Evolutionary conservation across 768 basidiomycete species (phyloP).

Genomic region (Suillus spraguei): DNA sequence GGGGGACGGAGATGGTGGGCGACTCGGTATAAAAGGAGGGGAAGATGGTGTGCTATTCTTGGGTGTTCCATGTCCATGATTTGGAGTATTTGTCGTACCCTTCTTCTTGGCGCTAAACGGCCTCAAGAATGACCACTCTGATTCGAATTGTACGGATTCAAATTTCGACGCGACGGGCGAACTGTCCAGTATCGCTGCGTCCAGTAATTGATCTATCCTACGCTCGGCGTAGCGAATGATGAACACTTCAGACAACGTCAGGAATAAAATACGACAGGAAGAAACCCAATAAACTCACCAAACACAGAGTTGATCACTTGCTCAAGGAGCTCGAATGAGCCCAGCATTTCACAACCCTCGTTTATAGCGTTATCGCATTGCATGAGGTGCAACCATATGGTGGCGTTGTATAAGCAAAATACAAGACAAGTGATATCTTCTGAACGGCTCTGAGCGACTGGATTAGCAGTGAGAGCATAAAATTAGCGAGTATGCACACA

Average conservation of each 20-base stretch:
- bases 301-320: slow-evolving; percentile 95
- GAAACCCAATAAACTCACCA: slow-evolving; percentile 48
- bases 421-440: slow-evolving; percentile 86
- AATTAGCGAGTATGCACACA: slow-evolving; percentile 49
- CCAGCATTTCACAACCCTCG: slow-evolving; percentile 80
- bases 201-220: slow-evolving; percentile 84
- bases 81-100: slow-evolving; percentile 26
- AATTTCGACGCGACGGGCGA: slow-evolving; percentile 77
- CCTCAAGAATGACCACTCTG: slow-evolving; percentile 92
- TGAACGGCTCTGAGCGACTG: slow-evolving; percentile 60
- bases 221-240: slow-evolving; percentile 92
- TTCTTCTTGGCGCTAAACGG: slow-evolving; percentile 70
- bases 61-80: slow-evolving; percentile 30
- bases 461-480: slow-evolving; percentile 12
- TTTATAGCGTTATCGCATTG: slow-evolving; percentile 81
- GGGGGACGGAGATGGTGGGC: slow-evolving; percentile 56
- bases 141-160: slow-evolving; percentile 88
- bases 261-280: slow-evolving; percentile 8
- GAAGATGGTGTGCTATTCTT: slow-evolving; percentile 43
- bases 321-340: slow-evolving; percentile 83
- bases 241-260: slow-evolving; percentile 62
- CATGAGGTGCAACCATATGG: slow-evolving; percentile 89
- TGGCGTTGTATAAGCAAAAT: slow-evolving; percentile 95
- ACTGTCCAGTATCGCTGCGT: slow-evolving; percentile 81
- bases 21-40: slow-evolving; percentile 49